Evolutionary conservation across 306 rosid species (phyloP), one percentile per base, ranked within the genome.

Genomic region (Acacia crassicarpa): DNA sequence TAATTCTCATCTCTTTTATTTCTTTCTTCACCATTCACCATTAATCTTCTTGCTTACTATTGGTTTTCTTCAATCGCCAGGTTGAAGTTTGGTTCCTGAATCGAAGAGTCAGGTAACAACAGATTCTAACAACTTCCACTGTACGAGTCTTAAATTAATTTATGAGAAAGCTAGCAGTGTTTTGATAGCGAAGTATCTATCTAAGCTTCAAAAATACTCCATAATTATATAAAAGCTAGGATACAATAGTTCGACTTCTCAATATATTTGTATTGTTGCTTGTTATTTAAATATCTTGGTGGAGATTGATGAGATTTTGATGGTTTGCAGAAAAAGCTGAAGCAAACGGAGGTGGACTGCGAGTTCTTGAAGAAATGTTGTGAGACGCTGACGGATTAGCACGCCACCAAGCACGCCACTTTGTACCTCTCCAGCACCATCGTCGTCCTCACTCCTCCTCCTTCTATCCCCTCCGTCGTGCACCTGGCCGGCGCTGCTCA

Each of bases 1-100:
- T 9, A 53, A 56, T 7, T 9, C 11, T 56, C 10, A 45, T 46
- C 81, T 46, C 49, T 40, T 70, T 8, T 22, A 48, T 16, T 58
- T 44, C 84, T 53, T 44, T 41, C 32, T n/a, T n/a, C n/a, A n/a
- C n/a, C n/a, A n/a, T 1, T 25, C 67, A 62, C 13, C 40, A 13
- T 5, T 27, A 5, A 11, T 62, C 20, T 62, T 62, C 11, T 12
- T 71, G 19, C 40, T 25, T 3, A 27, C 25, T 43, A 43, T 16
- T 27, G 23, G 8, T 72, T 45, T 45, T 8, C 5, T 6, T 61
- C 12, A 2, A 63, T 77, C 88, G 99, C 40, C 99, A 95, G 85
- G 98, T 95, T 40, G 99, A 95, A 85, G 99, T 95, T 17, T 95
- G 99, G 99, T 95, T 95, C 80, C 99, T 93, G 61, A 95, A 95